Percentiles rank a stretch among this genome's conserved stretches.
Conservation (phyloP, 106 monocot species). For the Xerophyta viscosa region DNA sequence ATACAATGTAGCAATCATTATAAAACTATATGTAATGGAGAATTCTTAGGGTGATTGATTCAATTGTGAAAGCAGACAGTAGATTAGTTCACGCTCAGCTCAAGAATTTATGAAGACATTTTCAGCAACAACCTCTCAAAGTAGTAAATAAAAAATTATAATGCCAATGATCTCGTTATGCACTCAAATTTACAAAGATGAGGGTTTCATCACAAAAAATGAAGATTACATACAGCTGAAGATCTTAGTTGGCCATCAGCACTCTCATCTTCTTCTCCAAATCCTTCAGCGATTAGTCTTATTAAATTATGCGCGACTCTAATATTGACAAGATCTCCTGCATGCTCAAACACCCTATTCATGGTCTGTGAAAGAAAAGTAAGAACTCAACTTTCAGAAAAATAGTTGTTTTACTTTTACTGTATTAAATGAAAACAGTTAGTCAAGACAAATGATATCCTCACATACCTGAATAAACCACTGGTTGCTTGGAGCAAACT, state of each 20-base stretch:
- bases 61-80: too few relatives aligned
- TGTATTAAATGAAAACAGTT: background rate
- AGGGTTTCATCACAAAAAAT: too few relatives aligned
- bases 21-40: too few relatives aligned
- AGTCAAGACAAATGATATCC: background rate
- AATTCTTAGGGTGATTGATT: too few relatives aligned
- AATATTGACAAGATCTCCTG: conserved; percentile 89
- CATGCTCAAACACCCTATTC: conserved; percentile 99
- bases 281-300: conserved; percentile 95
- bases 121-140: too few relatives aligned
- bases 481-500: conserved; percentile 96
- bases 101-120: too few relatives aligned
- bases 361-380: conserved; percentile 59
- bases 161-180: too few relatives aligned
- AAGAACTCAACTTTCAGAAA: background rate
- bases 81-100: too few relatives aligned
- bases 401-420: too few relatives aligned
- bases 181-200: too few relatives aligned
- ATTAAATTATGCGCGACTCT: conserved; percentile 96
- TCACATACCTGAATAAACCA: conserved; percentile 93
- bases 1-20: too few relatives aligned
- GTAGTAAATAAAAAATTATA: too few relatives aligned
- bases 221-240: conserved; percentile 71
- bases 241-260: conserved; percentile 93
- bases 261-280: conserved; percentile 93